These are phyloP conservation scores for Phaeotremella skinneri DNA, from an alignment of 768 basidiomycete genomes.

Conservation along the genomic window DNA sequence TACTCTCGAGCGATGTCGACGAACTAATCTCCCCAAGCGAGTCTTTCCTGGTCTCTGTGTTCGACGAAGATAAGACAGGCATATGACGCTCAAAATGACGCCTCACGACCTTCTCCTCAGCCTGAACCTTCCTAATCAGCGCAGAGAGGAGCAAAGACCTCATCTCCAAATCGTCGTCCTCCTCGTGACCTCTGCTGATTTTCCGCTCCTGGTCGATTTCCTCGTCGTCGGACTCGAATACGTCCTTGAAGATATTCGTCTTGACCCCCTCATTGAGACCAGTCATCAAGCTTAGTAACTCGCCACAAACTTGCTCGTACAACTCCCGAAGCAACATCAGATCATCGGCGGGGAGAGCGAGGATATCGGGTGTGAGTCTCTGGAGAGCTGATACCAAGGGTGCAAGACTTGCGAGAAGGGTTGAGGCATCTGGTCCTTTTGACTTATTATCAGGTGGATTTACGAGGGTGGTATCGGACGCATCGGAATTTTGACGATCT, in stretches of 20 bases:
- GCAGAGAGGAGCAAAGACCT: conserved; percentile 23
- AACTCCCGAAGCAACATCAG: not conserved
- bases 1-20: too few species aligned
- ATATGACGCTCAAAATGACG: not conserved
- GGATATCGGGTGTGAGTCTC: conserved; percentile 5
- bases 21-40: too few species aligned
- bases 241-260: not conserved
- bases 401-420: conserved; percentile 17
- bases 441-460: not conserved
- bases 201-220: not conserved
- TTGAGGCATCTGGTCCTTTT: not conserved
- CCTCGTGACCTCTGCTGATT: not conserved
- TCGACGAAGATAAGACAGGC: too few species aligned
- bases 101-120: conserved; percentile 7
- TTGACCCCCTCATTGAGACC: not conserved
- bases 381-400: conserved; percentile 25
- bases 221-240: too few species aligned
- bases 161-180: conserved; percentile 29
- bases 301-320: conserved; percentile 17
- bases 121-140: conserved; percentile 28
- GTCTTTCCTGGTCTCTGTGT: too few species aligned
- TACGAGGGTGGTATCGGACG: conserved; percentile 16
- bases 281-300: conserved; percentile 10
- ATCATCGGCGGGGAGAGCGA: not conserved
- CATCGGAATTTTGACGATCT: conserved; percentile 11